Percentiles rank a stretch among this genome's conserved stretches.
Conservation (phyloP, 805 yeast genomes). For the Komagataella ulmi region DNA sequence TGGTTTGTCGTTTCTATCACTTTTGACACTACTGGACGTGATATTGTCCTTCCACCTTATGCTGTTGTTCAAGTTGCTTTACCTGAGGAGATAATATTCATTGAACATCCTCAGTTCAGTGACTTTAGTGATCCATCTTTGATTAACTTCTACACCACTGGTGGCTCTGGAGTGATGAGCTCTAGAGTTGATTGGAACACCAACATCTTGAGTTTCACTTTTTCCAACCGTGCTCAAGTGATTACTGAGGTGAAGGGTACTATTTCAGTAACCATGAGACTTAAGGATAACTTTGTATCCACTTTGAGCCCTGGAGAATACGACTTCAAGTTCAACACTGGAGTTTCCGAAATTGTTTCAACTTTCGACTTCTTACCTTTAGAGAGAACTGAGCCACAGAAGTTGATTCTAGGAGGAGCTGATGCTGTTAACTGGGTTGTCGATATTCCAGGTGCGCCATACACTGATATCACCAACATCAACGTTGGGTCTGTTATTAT, state of each 20-base stretch:
- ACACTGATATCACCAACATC: not conserved
- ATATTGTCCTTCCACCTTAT: not conserved
- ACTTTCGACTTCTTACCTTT: not conserved
- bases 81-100: not conserved
- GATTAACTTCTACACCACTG: not conserved
- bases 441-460: not conserved
- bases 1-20: not conserved
- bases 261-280: not conserved
- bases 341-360: not conserved
- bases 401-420: not conserved
- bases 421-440: not conserved
- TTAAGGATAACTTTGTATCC: not conserved
- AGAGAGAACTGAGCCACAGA: not conserved
- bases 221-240: not conserved
- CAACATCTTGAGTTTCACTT: not conserved
- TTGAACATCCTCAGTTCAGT: not conserved
- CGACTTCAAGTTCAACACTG: not conserved
- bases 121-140: not conserved
- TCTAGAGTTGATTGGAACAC: not conserved
- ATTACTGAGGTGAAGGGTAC: not conserved
- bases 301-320: not conserved
- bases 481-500: not conserved
- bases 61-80: not conserved
- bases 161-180: not conserved
- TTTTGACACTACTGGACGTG: not conserved